Conservation (phyloP, 345 rosid species). For the Acer yangbiense region DNA sequence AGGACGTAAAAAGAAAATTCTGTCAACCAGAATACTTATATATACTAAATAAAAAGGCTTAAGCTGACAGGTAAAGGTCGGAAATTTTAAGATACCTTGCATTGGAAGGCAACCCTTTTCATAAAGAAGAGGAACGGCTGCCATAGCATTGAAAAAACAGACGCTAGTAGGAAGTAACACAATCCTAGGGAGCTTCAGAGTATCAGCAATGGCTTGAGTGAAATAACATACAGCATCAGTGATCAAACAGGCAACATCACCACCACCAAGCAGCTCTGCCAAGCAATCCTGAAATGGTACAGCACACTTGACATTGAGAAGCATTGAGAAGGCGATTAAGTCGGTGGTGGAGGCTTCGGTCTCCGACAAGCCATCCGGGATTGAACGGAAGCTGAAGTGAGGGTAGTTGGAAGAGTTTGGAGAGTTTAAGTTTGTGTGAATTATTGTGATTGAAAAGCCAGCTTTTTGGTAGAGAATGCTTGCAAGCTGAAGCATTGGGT, state of each 20-base stretch:
- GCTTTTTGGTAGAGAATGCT: conserved; percentile 44
- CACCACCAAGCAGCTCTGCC: conserved; percentile 29
- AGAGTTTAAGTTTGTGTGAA: conserved; percentile 55
- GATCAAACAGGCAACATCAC: conserved; percentile 43
- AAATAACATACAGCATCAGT: conserved; percentile 48
- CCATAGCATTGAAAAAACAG: conserved; percentile 30
- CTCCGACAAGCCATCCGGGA: conserved; percentile 32
- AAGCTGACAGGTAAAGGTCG: too few species aligned
- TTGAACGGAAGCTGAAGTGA: conserved; percentile 46
- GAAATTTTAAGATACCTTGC: conserved; percentile 28
- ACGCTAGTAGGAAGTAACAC: conserved; percentile 46
- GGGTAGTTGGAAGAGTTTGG: conserved; percentile 51
- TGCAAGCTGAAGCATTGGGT: conserved; percentile 67
- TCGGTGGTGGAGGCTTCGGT: conserved; percentile 15
- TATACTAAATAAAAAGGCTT: too few species aligned
- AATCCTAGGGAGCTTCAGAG: conserved; percentile 44
- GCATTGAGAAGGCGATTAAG: conserved; percentile 20
- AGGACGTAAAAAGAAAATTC: background rate
- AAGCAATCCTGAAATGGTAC: conserved; percentile 42
- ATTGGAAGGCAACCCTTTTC: conserved; percentile 34
- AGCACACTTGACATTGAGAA: conserved; percentile 36
- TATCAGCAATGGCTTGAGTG: conserved; percentile 37
- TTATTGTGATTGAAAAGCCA: conserved; percentile 55
- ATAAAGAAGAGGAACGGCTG: conserved; percentile 20
- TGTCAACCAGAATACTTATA: too few species aligned